A percentile compares a stretch with the other conserved stretches of the same genome.
These are phyloP conservation scores for Sugiyamaella xylanicola DNA, from an alignment of 1,139 yeast species.

Conservation along the genomic window DNA sequence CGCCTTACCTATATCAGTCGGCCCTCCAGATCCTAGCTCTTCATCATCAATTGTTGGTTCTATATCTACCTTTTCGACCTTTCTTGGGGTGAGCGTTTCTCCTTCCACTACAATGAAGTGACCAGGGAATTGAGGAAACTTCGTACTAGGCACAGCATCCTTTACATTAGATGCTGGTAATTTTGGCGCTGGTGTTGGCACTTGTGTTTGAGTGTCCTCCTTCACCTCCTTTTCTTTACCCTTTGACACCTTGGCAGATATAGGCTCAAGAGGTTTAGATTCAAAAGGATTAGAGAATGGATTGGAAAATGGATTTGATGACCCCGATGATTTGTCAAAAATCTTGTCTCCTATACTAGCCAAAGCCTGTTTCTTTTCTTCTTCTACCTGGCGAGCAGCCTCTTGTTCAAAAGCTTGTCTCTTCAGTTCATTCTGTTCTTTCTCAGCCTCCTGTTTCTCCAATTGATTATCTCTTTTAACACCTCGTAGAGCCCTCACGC, in stretches of 20 bases:
- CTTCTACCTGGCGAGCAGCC: slow-evolving; percentile 42
- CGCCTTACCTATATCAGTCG: slow-evolving; percentile 28
- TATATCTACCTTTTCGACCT: slow-evolving; percentile 35
- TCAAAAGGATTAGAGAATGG: slow-evolving; percentile 33
- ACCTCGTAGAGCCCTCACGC: slow-evolving; percentile 75
- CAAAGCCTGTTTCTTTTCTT: slow-evolving; percentile 24
- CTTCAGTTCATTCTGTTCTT: slow-evolving; percentile 48
- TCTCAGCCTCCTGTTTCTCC: slow-evolving; percentile 47
- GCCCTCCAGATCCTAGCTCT: slow-evolving; percentile 34
- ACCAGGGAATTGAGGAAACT: slow-evolving; percentile 50
- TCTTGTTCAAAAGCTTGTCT: slow-evolving; percentile 42
- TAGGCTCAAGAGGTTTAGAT: slow-evolving; percentile 16
- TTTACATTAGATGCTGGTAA: neutral
- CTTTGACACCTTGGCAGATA: slow-evolving; percentile 2
- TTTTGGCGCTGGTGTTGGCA: neutral
- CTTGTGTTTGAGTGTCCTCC: slow-evolving; percentile 10
- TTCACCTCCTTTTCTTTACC: slow-evolving; percentile 14
- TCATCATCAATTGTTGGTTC: slow-evolving; percentile 31
- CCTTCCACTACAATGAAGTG: slow-evolving; percentile 67
- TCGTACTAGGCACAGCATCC: neutral
- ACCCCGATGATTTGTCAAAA: slow-evolving; percentile 36
- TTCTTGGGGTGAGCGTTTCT: slow-evolving; percentile 52
- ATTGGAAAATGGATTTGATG: slow-evolving; percentile 32
- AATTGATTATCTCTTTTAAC: slow-evolving; percentile 59
- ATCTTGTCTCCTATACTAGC: slow-evolving; percentile 27